Base-by-base conservation (phyloP, 257 asterid species). In the Coffea eugenioides region DNA sequence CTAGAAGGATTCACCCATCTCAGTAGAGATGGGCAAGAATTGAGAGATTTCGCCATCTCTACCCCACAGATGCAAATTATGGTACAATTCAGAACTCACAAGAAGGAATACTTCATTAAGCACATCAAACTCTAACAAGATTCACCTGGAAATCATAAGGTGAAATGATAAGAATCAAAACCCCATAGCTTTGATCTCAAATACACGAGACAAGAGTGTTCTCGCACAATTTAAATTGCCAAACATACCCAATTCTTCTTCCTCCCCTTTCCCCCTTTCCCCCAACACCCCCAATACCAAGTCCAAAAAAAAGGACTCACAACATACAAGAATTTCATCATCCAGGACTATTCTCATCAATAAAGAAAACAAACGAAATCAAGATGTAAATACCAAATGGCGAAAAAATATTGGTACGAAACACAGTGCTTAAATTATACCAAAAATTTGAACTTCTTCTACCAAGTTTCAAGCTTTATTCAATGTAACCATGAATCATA, bases 61-160 rank as follows among this genome's bases (percentile, higher is more conserved):
- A 36, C 57, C 21, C 74, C 39, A 45, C 57, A 67, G 36, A 73
- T 7, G 48, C 3, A 74, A 34, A 49, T 54, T 45, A 45, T 13
- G 72, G 52, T 77, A 27, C 68, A 12, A 39, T 51, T 20, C 66
- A 48, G 21, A 67, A 12, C 6, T 57, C 69, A 46, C 13, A 48
- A 48, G 46, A 54, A 77, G 27, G n/a, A 68, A 51, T 51, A 16
- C 3, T 18, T 52, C 4, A 8, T 52, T 27, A 27, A 56, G 4
- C 12, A 52, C 20, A 49, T 23, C 79, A 75, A 43, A 73, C 54
- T n/a, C 25, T 12, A 75, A 20, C 46, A 69, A 76, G 79, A 76
- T 43, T 72, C 45, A 45, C 9, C 46, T 61, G 6, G 64, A 46
- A 76, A 64, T 12, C 39, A 23, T 12, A 8, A 61, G 23, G 59